Conservation (phyloP, 192 early-diverging fungal species). For the Backusella westeae region DNA sequence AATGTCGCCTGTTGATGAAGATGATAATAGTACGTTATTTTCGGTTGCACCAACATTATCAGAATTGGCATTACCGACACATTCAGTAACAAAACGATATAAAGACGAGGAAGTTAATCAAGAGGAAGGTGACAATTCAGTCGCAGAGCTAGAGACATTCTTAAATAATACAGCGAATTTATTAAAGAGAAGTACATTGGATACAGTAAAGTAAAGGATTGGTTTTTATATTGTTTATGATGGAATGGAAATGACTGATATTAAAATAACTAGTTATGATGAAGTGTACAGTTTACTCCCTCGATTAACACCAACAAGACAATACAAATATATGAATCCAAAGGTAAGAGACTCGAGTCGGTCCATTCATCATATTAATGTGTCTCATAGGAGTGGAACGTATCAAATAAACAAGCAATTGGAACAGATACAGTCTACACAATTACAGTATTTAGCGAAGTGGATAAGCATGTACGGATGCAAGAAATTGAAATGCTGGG, state of each 20-base stretch:
- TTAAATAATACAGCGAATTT: background rate
- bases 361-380: background rate
- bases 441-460: background rate
- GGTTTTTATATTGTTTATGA: background rate
- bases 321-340: background rate
- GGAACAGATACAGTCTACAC: slow-evolving; percentile 1
- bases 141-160: background rate
- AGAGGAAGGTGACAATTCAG: background rate
- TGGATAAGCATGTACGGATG: background rate
- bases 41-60: background rate
- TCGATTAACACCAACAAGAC: background rate
- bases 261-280: background rate
- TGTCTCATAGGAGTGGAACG: background rate
- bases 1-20: background rate
- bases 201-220: background rate
- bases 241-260: background rate
- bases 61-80: background rate
- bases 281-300: background rate
- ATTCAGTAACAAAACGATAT: background rate
- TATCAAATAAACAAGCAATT: background rate
- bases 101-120: background rate
- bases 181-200: background rate
- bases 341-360: background rate
- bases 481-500: slow-evolving; percentile 10
- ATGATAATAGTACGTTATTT: background rate